Base-by-base conservation (phyloP, 371 early-diverging fungal species). In the Mortierella sp. region DNA sequence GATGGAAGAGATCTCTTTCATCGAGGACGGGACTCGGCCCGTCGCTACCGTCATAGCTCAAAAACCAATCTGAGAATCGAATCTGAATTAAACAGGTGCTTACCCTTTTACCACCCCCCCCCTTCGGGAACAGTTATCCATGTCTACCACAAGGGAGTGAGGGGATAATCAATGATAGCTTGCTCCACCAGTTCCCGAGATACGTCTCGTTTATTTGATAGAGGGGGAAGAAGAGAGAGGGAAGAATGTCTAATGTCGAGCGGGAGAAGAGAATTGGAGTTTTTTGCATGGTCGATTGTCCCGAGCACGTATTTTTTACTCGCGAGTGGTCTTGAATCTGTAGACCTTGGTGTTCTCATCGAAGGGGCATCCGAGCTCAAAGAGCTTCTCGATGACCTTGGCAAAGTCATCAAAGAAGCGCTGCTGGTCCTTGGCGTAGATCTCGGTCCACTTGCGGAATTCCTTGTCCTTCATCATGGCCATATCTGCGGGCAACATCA, bases 401-500 rank as follows among this genome's bases (percentile, higher is more conserved):
- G 93, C 81, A 72, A 98, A 98, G 86, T 96, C 96, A 26, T 82
- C 84, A 79, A 88, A 94, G 86, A 95, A 95, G 61, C 83, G 80
- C 30, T 89, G 81, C 64, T 91, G 82, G 73, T 93, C 91, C 76
- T 93, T 90, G 54, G 95, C 95, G 76, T 96, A 97, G 48, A 87
- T 54, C 65, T 94, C 90, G 52, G 91, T 91, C 78, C 87, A 91
- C 66, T 89, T 88, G 70, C 83, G 85, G 87, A 95, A 94, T 56
- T 84, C 82, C 64, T 88, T 84, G 76, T 92, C 93, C 58, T 82
- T 81, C 57, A 79, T 50, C 57, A 89, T 79, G 28, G 89, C 87
- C 82, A 95, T 81, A 72, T 95, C 95, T 24, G 92, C 81, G 13
- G 94, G 93, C 61, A 94, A 83, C 95, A 93, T 93, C 93, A 93